These are phyloP conservation scores for Trichoderma lentiforme DNA, from an alignment of 2,329 filamentous ascomycete genomes.

Conservation along the genomic window DNA sequence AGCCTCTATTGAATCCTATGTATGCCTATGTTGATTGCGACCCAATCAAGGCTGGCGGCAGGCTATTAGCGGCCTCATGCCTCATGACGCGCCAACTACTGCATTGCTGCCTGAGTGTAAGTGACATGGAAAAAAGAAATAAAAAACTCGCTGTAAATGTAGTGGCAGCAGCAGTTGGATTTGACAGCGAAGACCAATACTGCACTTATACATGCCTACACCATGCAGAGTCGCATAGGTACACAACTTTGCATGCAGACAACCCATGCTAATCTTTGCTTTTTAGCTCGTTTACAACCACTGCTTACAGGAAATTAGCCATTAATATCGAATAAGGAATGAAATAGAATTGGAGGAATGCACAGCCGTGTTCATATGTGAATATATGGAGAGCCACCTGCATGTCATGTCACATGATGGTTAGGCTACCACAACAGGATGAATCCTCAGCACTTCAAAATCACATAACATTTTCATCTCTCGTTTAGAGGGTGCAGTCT, in stretches of 20 bases:
- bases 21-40: not conserved
- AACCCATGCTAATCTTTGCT: too few species aligned
- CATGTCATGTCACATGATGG: not conserved
- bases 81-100: not conserved
- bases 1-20: too few species aligned
- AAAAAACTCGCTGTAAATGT: too few species aligned
- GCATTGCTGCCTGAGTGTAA: not conserved
- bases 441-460: not conserved
- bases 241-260: too few species aligned
- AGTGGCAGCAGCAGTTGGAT: too few species aligned
- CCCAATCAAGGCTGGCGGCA: not conserved
- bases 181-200: too few species aligned
- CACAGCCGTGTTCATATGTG: not conserved
- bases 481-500: accelerated
- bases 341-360: not conserved
- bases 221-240: too few species aligned
- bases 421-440: not conserved
- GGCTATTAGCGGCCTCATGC: not conserved
- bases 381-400: not conserved
- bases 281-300: not conserved
- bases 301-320: not conserved
- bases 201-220: too few species aligned
- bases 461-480: not conserved
- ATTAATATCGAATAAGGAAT: not conserved
- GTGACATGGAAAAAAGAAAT: not conserved